These are phyloP conservation scores for Geopyxis carbonaria DNA, from an alignment of 495 filamentous ascomycete genomes.

Conservation along the genomic window DNA sequence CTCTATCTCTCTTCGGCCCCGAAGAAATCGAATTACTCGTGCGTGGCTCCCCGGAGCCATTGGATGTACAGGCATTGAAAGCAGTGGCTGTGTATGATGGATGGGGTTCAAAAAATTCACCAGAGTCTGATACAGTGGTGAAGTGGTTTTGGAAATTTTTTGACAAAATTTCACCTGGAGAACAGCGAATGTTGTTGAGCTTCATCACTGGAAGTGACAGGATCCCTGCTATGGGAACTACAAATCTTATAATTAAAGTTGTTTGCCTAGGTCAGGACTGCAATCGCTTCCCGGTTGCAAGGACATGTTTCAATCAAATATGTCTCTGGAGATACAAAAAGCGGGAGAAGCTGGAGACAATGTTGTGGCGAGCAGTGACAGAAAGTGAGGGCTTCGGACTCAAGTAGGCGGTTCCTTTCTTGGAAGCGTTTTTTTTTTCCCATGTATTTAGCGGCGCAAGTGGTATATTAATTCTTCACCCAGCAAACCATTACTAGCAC, in stretches of 20 bases:
- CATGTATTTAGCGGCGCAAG: neutral
- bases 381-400: constrained; percentile 92
- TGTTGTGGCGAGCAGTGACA: constrained; percentile 70
- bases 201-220: constrained; percentile 93
- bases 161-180: constrained; percentile 40
- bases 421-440: too few relatives aligned
- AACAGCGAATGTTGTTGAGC: constrained; percentile 61
- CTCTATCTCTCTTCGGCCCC: constrained; percentile 73
- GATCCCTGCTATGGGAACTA: constrained; percentile 80
- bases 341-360: constrained; percentile 45
- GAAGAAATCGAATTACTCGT: constrained; percentile 88
- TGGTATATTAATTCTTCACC: too few relatives aligned
- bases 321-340: constrained; percentile 55
- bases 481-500: too few relatives aligned
- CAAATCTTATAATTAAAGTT: constrained; percentile 58
- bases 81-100: constrained; percentile 71
- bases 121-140: constrained; percentile 48
- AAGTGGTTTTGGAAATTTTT: constrained; percentile 86
- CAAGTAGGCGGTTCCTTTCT: too few relatives aligned
- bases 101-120: constrained; percentile 35
- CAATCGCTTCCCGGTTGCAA: constrained; percentile 61
- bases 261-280: constrained; percentile 58
- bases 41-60: constrained; percentile 67
- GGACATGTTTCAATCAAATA: constrained; percentile 84
- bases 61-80: constrained; percentile 60